phyloP scores from a whole-genome alignment of 257 asterid species.

The Solanum rostratum region DNA sequence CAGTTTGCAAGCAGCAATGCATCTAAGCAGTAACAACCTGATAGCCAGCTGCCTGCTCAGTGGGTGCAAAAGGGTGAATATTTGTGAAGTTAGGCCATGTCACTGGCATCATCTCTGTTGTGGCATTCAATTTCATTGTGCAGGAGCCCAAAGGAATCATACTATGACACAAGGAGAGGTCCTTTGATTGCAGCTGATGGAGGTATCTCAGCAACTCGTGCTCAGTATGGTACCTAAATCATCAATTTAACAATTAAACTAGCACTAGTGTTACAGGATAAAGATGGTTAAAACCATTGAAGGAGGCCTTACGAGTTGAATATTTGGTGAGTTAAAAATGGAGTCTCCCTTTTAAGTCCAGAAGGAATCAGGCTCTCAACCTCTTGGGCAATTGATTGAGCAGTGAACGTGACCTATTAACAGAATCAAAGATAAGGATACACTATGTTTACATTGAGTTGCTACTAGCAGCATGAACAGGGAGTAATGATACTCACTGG shows the following conservation, averaged over 20 bases:
- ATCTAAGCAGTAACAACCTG: slow-evolving; percentile 37
- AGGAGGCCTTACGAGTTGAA: slow-evolving; percentile 72
- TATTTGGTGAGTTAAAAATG: slow-evolving; percentile 66
- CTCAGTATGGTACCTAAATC: slow-evolving; percentile 82
- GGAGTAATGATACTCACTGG: slow-evolving; percentile 42
- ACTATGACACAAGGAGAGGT: slow-evolving; percentile 90
- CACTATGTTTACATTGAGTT: neutral
- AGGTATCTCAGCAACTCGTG: slow-evolving; percentile 90
- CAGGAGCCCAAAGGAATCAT: slow-evolving; percentile 99
- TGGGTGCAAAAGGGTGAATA: slow-evolving; percentile 93
- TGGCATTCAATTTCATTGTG: slow-evolving; percentile 93
- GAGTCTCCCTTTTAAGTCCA: slow-evolving; percentile 74
- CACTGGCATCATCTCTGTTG: slow-evolving; percentile 98
- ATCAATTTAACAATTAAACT: slow-evolving; percentile 4
- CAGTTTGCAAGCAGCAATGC: neutral
- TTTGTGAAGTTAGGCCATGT: slow-evolving; percentile 85
- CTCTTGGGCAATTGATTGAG: slow-evolving; percentile 81
- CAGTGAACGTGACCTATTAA: slow-evolving; percentile 65
- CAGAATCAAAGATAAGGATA: neutral
- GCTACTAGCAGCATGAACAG: neutral
- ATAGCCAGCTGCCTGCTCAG: slow-evolving; percentile 78
- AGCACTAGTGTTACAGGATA: neutral
- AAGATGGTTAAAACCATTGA: neutral
- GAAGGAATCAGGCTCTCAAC: slow-evolving; percentile 63
- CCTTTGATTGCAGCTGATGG: slow-evolving; percentile 78